Conservation (phyloP, 768 basidiomycete genomes). For the Postia placenta region DNA sequence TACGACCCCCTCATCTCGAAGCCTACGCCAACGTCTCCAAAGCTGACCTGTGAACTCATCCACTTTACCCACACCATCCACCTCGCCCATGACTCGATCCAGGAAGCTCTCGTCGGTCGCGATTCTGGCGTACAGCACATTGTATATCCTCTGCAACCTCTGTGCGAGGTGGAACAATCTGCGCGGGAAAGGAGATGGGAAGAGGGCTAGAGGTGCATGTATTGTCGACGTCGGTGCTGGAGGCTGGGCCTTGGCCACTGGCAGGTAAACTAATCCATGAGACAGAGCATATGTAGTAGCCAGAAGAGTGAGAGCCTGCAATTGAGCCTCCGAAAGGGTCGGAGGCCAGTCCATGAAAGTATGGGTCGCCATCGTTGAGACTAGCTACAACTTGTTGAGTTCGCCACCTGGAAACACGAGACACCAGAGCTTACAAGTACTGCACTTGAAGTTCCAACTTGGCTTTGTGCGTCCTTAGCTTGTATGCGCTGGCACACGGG, state of each 20-base stretch:
- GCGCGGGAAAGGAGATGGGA: conserved; percentile 84
- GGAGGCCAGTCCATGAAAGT: conserved; percentile 63
- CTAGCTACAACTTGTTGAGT: too few species aligned
- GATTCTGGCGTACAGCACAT: conserved; percentile 78
- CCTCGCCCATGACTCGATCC: conserved; percentile 78
- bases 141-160: conserved; percentile 70
- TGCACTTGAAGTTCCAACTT: too few species aligned
- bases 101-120: conserved; percentile 77
- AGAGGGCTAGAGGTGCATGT: conserved; percentile 84
- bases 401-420: too few species aligned
- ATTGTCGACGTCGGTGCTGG: conserved; percentile 66
- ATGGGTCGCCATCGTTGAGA: too few species aligned
- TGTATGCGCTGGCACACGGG: too few species aligned
- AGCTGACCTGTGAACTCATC: conserved; percentile 84
- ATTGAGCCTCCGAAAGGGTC: conserved; percentile 47
- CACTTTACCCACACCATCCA: conserved; percentile 68
- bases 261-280: conserved; percentile 81
- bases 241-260: conserved; percentile 39
- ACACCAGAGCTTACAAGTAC: too few species aligned
- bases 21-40: conserved; percentile 79
- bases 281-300: conserved; percentile 83
- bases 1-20: conserved; percentile 56
- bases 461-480: too few species aligned
- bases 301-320: conserved; percentile 50
- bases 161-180: conserved; percentile 59